A percentile compares a stretch with the other conserved stretches of the same genome.
Conservation (phyloP, 805 yeast species). For the Kurtzmaniella fragi region DNA sequence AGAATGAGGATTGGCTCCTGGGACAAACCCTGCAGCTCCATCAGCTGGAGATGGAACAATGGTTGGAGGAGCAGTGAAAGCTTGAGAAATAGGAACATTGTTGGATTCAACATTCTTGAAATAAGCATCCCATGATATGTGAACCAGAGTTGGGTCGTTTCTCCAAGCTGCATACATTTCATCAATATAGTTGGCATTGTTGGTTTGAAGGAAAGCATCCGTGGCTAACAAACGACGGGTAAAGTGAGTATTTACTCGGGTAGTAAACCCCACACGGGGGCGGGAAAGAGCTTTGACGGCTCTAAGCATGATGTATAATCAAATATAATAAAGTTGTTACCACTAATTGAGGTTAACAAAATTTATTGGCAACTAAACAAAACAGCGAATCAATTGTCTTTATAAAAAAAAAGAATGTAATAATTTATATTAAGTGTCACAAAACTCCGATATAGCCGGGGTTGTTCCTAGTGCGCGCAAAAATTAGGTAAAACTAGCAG, state of each 20-base stretch:
- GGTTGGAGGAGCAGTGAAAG: conserved; percentile 90
- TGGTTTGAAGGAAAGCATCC: conserved; percentile 79
- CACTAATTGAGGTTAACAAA: no score
- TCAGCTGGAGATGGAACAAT: conserved; percentile 77
- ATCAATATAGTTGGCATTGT: conserved; percentile 88
- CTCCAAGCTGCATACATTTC: conserved; percentile 97
- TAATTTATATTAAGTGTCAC: no score
- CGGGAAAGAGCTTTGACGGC: conserved; percentile 4
- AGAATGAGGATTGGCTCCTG: conserved; percentile 43
- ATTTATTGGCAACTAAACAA: no score
- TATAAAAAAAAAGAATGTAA: no score
- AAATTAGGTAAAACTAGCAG: no score
- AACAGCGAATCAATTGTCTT: no score
- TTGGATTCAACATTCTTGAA: conserved; percentile 83
- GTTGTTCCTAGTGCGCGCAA: no score
- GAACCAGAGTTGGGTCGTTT: conserved; percentile 85
- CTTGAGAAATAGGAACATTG: conserved; percentile 63
- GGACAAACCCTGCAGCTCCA: conserved; percentile 59
- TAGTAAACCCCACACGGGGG: not conserved
- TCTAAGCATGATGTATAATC: conserved; percentile 4
- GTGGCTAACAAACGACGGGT: conserved; percentile 28
- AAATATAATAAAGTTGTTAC: not conserved
- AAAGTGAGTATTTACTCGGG: conserved; percentile 5
- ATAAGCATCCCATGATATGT: conserved; percentile 95
- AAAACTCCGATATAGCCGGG: no score